These are phyloP conservation scores for Huntiella savannae DNA, from an alignment of 2,329 filamentous ascomycete species.

Conservation along the genomic window DNA sequence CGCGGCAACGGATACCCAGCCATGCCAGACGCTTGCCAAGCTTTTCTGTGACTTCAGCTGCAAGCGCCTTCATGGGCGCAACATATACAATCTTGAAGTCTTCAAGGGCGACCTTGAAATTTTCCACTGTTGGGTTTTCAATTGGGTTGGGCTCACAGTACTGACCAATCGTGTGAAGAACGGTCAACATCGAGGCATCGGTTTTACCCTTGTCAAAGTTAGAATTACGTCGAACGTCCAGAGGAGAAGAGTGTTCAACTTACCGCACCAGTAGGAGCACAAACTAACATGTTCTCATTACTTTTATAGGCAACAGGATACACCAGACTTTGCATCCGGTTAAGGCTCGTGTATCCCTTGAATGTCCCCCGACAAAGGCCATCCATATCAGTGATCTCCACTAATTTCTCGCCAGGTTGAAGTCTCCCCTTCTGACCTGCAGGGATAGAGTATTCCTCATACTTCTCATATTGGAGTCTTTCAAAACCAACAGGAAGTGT, in stretches of 20 bases:
- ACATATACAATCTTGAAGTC: slow-evolving; percentile 99
- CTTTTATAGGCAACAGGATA: slow-evolving; percentile 91
- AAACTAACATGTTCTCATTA: slow-evolving; percentile 97
- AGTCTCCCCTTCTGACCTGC: slow-evolving; percentile 61
- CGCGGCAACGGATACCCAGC: slow-evolving; percentile 80
- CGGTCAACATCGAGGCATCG: slow-evolving; percentile 91
- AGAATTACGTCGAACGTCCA: not conserved
- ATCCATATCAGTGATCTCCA: slow-evolving; percentile 68
- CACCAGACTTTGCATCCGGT: slow-evolving; percentile 94
- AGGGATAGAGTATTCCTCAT: slow-evolving; percentile 78
- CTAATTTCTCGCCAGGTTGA: slow-evolving; percentile 51
- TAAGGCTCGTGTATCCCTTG: slow-evolving; percentile 78
- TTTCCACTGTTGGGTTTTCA: slow-evolving; percentile 50
- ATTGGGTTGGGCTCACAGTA: slow-evolving; percentile 65
- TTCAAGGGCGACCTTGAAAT: slow-evolving; percentile 66
- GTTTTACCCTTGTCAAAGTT: slow-evolving; percentile 56
- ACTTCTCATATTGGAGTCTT: slow-evolving; percentile 52
- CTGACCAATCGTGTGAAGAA: slow-evolving; percentile 76
- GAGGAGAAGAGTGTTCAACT: slow-evolving; percentile 17
- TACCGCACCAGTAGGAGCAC: slow-evolving; percentile 81
- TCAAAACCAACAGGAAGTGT: slow-evolving; percentile 59
- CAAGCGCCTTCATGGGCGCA: slow-evolving; percentile 95
- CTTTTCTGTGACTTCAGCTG: slow-evolving; percentile 91
- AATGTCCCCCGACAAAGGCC: slow-evolving; percentile 82
- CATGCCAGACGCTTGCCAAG: slow-evolving; percentile 78